A percentile compares a stretch with the other conserved stretches of the same genome.
Evolutionary conservation across 345 rosid genomes (phyloP).

Genomic region (Dovyalis caffra): DNA sequence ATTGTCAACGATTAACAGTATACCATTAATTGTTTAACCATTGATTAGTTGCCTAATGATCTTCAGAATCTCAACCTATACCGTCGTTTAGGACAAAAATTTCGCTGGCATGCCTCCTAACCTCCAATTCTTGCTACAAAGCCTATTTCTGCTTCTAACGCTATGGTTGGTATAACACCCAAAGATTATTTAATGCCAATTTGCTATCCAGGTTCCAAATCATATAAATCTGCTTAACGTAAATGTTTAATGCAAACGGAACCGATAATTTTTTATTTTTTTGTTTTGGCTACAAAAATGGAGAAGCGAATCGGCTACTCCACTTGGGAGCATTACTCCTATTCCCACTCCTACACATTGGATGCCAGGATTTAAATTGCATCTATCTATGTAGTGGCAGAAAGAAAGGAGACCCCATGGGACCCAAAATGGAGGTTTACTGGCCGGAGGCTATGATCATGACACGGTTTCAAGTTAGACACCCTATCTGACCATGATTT

Average conservation of each 20-base stretch:
- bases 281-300: no score
- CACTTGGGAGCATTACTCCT: no score
- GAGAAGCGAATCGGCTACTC: no score
- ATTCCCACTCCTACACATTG: no score
- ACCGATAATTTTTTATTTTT: no score
- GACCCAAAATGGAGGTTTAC: not conserved
- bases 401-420: no score
- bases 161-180: not conserved
- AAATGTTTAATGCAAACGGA: not conserved
- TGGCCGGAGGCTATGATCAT: not conserved
- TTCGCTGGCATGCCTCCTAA: slow-evolving; percentile 29
- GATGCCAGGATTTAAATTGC: no score
- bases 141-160: slow-evolving; percentile 1
- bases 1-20: not conserved
- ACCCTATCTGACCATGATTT: not conserved
- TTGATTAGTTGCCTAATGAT: not conserved
- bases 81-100: slow-evolving; percentile 1
- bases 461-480: not conserved
- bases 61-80: not conserved
- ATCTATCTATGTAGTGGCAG: no score
- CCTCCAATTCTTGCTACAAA: slow-evolving; percentile 4
- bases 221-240: not conserved
- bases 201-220: not conserved
- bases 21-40: not conserved
- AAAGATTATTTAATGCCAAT: not conserved